These are phyloP conservation scores for Cornus florida DNA, from an alignment of 148 eudicot genomes.

Conservation along the genomic window DNA sequence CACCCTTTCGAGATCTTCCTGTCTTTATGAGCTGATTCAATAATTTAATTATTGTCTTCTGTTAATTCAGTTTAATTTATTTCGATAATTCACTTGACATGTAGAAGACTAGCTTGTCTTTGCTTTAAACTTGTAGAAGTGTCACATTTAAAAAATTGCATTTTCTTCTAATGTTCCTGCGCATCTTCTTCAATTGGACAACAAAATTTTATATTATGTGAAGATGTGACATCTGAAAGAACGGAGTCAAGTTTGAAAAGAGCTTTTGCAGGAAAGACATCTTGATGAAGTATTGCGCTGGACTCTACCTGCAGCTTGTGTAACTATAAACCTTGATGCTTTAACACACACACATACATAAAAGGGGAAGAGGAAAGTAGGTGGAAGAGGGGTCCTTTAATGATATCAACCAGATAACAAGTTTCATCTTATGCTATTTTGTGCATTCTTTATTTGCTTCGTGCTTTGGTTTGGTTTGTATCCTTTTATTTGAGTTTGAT, in stretches of 20 bases:
- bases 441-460: too few species aligned
- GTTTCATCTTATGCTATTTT: neutral
- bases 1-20: too few species aligned
- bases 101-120: too few species aligned
- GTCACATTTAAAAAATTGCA: too few species aligned
- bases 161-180: neutral
- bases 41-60: too few species aligned
- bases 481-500: too few species aligned
- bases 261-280: neutral
- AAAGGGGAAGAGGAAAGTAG: neutral
- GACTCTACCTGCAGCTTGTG: neutral
- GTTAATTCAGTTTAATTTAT: too few species aligned
- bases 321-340: neutral
- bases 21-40: too few species aligned
- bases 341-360: neutral
- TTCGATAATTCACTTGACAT: too few species aligned
- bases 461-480: too few species aligned
- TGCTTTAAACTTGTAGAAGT: too few species aligned
- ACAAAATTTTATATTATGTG: neutral
- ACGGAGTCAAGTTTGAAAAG: neutral
- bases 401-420: neutral
- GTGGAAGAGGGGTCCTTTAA: neutral
- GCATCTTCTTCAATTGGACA: neutral
- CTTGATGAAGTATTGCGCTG: neutral
- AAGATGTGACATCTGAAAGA: neutral